These are phyloP conservation scores for Coemansia sp. DNA, from an alignment of 192 early-diverging fungal species.

Conservation along the genomic window DNA sequence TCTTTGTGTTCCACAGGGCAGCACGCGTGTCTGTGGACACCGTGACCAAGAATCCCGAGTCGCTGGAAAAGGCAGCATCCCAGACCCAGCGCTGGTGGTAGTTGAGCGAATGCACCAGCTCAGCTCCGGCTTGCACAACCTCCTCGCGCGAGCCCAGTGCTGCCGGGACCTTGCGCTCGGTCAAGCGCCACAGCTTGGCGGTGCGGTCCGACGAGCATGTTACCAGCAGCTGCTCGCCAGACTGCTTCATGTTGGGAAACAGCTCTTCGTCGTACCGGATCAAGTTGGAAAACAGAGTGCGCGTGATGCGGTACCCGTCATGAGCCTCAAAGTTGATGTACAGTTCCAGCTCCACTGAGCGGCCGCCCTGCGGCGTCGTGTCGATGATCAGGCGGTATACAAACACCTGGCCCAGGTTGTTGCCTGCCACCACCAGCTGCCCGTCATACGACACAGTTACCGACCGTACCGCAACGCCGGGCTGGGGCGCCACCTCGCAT, in stretches of 20 bases:
- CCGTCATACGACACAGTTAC: conserved; percentile 50
- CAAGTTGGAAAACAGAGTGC: conserved; percentile 24
- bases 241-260: conserved; percentile 5
- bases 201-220: conserved; percentile 51
- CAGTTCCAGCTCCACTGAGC: conserved; percentile 42
- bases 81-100: conserved; percentile 54
- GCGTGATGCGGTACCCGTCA: conserved; percentile 32
- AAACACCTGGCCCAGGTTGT: conserved; percentile 49
- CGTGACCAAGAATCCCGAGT: conserved; percentile 51
- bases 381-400: conserved; percentile 47
- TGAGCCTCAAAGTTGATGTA: conserved; percentile 52
- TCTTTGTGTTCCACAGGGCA: conserved; percentile 43
- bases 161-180: conserved; percentile 19
- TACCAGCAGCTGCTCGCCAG: conserved; percentile 34
- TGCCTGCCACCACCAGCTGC: conserved; percentile 45
- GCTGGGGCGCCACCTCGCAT: conserved; percentile 35
- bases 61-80: conserved; percentile 51
- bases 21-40: conserved; percentile 49
- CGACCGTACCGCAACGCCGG: conserved; percentile 38
- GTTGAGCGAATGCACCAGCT: conserved; percentile 30
- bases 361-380: conserved; percentile 37
- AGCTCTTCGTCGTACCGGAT: too few species aligned
- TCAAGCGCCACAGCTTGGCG: conserved; percentile 47
- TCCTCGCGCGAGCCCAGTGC: conserved; percentile 17
- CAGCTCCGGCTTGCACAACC: conserved; percentile 21